Evolutionary conservation across 257 asterid species (phyloP), one percentile per base, ranked within the genome.

Genomic region (Euphrasia confusa): DNA sequence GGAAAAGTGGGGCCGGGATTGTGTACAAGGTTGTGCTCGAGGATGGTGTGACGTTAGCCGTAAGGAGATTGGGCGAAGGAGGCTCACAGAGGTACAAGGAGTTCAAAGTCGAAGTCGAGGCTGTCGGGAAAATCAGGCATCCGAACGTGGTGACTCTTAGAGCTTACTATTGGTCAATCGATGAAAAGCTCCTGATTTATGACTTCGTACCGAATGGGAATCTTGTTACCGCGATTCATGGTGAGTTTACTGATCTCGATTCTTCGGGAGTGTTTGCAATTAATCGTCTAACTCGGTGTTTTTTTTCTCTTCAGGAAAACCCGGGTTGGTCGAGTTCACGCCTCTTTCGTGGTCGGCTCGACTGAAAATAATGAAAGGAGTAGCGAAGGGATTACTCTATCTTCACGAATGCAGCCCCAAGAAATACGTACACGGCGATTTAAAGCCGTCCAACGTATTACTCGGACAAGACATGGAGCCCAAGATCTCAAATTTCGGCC

Each of bases 151-250:
- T 72, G 7, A 83, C 86, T 8, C 93, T 92, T 3, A 75, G 83
- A 66, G 99, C 99, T 49, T 92, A 92, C 67, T 92, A 92, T 68
- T 92, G 96, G 97, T 89, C 99, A 0, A 89, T 78, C 21, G 97
- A 92, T 28, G 99, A 92, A 78, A 92, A 92, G 82, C 84, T 89
- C 3, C 78, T 92, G 53, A 89, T 92, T 62, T 84, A 89, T 47
- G 94, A 92, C 42, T 84, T 77, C 69, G 64, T 84, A 17, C 86
- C 91, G 2, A 89, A 92, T 57, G 97, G 95, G 50, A 89, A 89
- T 84, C 99, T 92, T 61, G 68, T 83, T 6, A 42, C 89, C 21
- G 95, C 89, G 47, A 76, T 89, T 54, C 97, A 92, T 39, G 96
- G 99, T 92, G 61, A 18, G 84, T 74, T 62, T 12, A 1, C 13